Percentiles rank a stretch among this genome's conserved stretches.
Evolutionary conservation across 2,329 filamentous ascomycete genomes (phyloP).

Genomic region (Ceratocystis variospora): DNA sequence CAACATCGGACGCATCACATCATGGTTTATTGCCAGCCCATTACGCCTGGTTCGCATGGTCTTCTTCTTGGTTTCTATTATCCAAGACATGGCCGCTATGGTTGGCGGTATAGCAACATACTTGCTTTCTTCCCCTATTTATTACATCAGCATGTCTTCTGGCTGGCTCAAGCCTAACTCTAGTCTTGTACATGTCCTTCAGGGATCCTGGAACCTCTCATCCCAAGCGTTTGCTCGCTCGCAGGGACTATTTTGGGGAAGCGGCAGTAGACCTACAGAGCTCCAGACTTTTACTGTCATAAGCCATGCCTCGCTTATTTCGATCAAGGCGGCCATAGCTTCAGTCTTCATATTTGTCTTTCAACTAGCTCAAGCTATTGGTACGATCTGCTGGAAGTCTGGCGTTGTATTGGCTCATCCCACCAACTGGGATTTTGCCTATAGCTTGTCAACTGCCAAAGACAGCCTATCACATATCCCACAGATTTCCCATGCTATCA

Average conservation of each 20-base stretch:
- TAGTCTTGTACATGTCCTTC: conserved; percentile 19
- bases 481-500: neutral
- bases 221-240: neutral
- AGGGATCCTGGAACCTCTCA: neutral
- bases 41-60: conserved; percentile 59
- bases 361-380: neutral
- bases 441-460: neutral
- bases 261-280: conserved; percentile 31
- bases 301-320: conserved; percentile 55
- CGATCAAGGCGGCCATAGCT: conserved; percentile 36
- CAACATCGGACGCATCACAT: conserved; percentile 70
- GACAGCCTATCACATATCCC: neutral
- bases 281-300: conserved; percentile 64
- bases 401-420: neutral
- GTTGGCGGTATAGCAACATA: conserved; percentile 36
- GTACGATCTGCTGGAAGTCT: neutral
- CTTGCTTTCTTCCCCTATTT: conserved; percentile 13
- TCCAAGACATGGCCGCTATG: conserved; percentile 63
- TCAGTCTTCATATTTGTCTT: neutral
- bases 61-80: conserved; percentile 60
- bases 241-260: neutral
- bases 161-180: conserved; percentile 20
- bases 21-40: conserved; percentile 69
- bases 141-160: conserved; percentile 11
- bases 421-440: conserved; percentile 4